Evolutionary conservation across 352 stramenopile genomes (phyloP), one percentile per base, ranked within the genome.

Genomic region (Hyphochytrium catenoides): DNA sequence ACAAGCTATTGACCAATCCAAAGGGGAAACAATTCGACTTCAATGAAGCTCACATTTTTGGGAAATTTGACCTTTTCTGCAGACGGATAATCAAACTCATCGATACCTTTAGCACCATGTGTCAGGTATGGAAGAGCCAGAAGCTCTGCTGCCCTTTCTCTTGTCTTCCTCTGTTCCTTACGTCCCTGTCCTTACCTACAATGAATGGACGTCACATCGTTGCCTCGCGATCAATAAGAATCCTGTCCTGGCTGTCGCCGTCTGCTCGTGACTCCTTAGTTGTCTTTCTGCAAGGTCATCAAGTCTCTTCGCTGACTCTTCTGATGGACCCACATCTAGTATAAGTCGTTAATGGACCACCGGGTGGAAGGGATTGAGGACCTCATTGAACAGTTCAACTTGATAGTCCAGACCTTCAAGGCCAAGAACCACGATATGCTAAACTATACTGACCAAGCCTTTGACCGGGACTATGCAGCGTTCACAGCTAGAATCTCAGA

Each of bases 401-500:
- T 62, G 8, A 81, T 86, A 31, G 75, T 87, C 14, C 47, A 46
- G 26, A 58, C 77, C 27, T 81, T 89, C 43, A 52, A 67, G 20
- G 32, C 30, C 14, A 62, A 77, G 43, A 72, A 75, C 36, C 69
- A 86, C 44, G 70, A 87, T 35, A 36, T 89, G 20, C 52, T 89
- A 0, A 71, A 84, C 41, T 87, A 67, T 46, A 56, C 79, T 51
- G 75, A 74, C 50, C 82, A 82, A 46, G 79, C 82, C 39, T 93
- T 91, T 38, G 78, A 93, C 31, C 56, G 77, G 9, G 79, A 91
- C 45, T 93, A 91, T 41, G 69, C 92, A 6, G 73, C 91, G 36
- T 93, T 93, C 51, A 93, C 91, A 39, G 84, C 91, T 31, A 63
- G 76, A 39, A 82, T 89, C 28, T 65, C 67, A 0, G 74, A 87